A percentile compares a stretch with the other conserved stretches of the same genome.
Evolutionary conservation across 2,329 filamentous ascomycete genomes (phyloP).

Genomic region (Colletotrichum phormii): DNA sequence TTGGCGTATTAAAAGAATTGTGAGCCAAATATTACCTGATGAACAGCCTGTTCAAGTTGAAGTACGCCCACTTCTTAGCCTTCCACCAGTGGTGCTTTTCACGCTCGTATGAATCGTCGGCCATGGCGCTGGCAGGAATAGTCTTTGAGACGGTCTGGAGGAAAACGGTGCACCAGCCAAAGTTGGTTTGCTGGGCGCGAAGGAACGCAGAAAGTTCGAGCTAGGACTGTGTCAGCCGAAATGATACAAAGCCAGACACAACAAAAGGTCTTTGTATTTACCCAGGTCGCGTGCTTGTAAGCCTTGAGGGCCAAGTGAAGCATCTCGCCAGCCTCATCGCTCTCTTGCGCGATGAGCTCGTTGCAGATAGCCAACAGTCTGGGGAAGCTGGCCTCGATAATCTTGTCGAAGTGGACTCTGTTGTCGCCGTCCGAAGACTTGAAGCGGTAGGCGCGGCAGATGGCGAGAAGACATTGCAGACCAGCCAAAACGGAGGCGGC

Average conservation of each 20-base stretch:
- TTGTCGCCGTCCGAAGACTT: conserved; percentile 82
- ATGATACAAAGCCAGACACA: neutral
- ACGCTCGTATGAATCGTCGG: conserved; percentile 82
- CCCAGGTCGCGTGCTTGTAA: conserved; percentile 98
- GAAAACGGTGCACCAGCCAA: conserved; percentile 97
- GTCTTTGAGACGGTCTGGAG: conserved; percentile 88
- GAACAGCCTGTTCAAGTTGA: conserved; percentile 95
- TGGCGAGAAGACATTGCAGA: conserved; percentile 91
- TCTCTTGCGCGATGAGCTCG: conserved; percentile 89
- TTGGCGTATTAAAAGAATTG: neutral
- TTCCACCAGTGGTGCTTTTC: conserved; percentile 99
- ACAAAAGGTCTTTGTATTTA: conserved; percentile 48
- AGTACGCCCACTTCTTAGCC: conserved; percentile 99
- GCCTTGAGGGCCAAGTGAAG: conserved; percentile 93
- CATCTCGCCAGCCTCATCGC: conserved; percentile 96
- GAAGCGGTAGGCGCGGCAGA: conserved; percentile 96
- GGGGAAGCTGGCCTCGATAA: conserved; percentile 91
- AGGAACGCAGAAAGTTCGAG: conserved; percentile 86
- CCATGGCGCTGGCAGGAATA: conserved; percentile 81
- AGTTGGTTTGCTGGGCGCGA: conserved; percentile 83
- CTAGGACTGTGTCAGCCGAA: conserved; percentile 60
- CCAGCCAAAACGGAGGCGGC: conserved; percentile 90
- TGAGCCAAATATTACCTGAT: conserved; percentile 73
- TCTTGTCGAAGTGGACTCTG: conserved; percentile 90
- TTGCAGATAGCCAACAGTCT: conserved; percentile 88